Conservation (phyloP, 2,329 filamentous ascomycete species). For the Stemphylium beticola region DNA sequence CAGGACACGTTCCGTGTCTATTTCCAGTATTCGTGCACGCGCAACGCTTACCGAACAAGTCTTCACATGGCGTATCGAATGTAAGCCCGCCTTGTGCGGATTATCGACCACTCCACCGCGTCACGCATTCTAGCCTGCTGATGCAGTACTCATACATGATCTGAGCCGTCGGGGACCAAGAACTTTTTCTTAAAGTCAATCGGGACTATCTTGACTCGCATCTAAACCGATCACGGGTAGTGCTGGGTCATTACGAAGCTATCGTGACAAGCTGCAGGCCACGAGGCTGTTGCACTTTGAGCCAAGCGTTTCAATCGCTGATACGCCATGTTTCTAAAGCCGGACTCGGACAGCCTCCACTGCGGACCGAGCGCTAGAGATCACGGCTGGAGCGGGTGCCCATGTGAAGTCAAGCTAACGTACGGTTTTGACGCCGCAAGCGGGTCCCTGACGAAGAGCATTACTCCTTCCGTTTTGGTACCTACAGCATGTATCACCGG, state of each 20-base stretch:
- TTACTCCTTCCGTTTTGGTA: background rate
- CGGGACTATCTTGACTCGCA: background rate
- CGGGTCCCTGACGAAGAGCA: constrained; percentile 16
- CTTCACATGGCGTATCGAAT: background rate
- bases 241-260: background rate
- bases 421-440: constrained; percentile 11
- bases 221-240: background rate
- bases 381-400: constrained; percentile 4
- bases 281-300: constrained; percentile 1
- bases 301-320: background rate
- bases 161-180: background rate
- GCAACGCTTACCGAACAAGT: background rate
- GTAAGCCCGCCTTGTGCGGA: background rate
- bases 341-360: background rate
- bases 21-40: background rate
- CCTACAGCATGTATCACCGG: background rate
- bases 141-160: background rate
- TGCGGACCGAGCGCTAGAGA: constrained; percentile 4
- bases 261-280: constrained; percentile 1
- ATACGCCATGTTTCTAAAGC: background rate
- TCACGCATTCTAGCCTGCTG: background rate
- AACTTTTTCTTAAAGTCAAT: background rate
- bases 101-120: background rate
- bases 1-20: background rate
- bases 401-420: constrained; percentile 7